A percentile compares a stretch with the other conserved stretches of the same genome.
Conservation (phyloP, 345 rosid species). For the Populus davidiana region DNA sequence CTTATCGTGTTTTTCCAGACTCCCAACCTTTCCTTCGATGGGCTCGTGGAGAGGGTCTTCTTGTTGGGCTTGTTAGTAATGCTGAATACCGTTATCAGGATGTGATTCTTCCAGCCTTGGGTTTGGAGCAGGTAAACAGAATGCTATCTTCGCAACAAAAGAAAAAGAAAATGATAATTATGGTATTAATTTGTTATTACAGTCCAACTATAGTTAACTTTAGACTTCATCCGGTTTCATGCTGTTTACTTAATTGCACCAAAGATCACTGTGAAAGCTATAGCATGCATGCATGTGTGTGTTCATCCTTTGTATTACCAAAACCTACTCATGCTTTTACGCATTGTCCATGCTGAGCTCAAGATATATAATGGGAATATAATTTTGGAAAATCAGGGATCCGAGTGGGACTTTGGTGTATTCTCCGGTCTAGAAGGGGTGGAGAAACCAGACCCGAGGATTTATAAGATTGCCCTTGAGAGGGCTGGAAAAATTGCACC, state of each 20-base stretch:
- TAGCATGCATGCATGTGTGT: neutral
- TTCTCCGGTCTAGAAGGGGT: slow-evolving; percentile 91
- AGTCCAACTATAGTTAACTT: neutral
- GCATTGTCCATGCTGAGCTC: neutral
- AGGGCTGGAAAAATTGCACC: slow-evolving; percentile 78
- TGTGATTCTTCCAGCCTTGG: slow-evolving; percentile 88
- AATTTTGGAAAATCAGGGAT: slow-evolving; percentile 41
- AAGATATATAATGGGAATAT: neutral
- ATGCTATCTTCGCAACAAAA: neutral
- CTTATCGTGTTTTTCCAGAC: slow-evolving; percentile 72
- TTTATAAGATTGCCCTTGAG: slow-evolving; percentile 66
- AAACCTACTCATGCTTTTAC: neutral
- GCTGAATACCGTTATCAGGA: slow-evolving; percentile 84
- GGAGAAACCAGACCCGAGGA: slow-evolving; percentile 86
- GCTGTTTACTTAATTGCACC: neutral
- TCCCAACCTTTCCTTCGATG: slow-evolving; percentile 84
- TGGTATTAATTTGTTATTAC: too few species aligned
- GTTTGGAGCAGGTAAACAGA: slow-evolving; percentile 60
- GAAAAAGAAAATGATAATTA: too few species aligned
- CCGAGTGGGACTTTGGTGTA: slow-evolving; percentile 96
- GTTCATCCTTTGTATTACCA: neutral
- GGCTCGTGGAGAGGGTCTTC: slow-evolving; percentile 64
- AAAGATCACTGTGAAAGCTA: neutral
- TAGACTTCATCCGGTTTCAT: neutral
- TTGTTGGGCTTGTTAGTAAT: slow-evolving; percentile 76